Conservation (phyloP, 2,329 filamentous ascomycete genomes). For the Furcasterigmium sp. region DNA sequence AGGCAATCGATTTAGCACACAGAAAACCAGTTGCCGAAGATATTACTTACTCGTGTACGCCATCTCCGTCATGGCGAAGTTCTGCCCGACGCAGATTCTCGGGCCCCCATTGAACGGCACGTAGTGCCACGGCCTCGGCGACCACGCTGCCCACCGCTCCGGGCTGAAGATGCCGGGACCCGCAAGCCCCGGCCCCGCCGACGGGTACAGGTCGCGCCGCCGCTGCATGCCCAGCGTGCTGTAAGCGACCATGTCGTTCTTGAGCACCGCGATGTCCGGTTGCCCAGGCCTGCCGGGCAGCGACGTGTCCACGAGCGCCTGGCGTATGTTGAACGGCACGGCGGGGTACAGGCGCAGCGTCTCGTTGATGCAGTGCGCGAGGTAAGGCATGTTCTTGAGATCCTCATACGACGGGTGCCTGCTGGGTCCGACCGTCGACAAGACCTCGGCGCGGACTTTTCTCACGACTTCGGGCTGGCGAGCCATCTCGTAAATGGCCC, state of each 20-base stretch:
- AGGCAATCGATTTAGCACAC: not conserved
- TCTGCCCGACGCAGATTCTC: conserved; percentile 46
- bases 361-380: conserved; percentile 69
- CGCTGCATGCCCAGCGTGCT: conserved; percentile 48
- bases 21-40: too few relatives aligned
- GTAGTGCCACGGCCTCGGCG: conserved; percentile 47
- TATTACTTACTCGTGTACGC: conserved; percentile 39
- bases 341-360: conserved; percentile 72
- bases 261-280: conserved; percentile 36
- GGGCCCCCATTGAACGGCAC: conserved; percentile 29
- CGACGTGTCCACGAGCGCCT: conserved; percentile 66
- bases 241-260: conserved; percentile 42
- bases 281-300: conserved; percentile 45
- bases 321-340: conserved; percentile 74
- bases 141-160: conserved; percentile 46
- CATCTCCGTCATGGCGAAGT: conserved; percentile 56
- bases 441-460: conserved; percentile 34
- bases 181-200: conserved; percentile 28
- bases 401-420: conserved; percentile 17
- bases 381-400: conserved; percentile 64
- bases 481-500: conserved; percentile 38
- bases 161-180: conserved; percentile 38
- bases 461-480: conserved; percentile 32
- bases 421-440: conserved; percentile 42
- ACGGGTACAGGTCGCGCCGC: conserved; percentile 40